Evolutionary conservation across 495 filamentous ascomycete species (phyloP).

Genomic region (Cryomyces minteri): DNA sequence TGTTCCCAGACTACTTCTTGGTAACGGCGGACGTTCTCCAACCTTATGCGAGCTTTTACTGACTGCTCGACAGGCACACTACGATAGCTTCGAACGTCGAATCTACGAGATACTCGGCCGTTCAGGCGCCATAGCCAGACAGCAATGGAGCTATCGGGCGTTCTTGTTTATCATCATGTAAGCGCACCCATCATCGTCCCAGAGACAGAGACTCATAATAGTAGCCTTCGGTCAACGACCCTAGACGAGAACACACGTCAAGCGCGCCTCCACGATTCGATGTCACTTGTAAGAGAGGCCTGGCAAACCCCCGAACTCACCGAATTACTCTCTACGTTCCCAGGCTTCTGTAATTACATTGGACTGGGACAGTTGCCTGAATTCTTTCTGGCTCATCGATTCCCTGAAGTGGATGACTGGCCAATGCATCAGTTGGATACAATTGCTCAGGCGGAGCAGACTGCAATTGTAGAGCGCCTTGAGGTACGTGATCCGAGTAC

Average conservation of each 20-base stretch:
- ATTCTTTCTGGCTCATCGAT: constrained; percentile 53
- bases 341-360: constrained; percentile 60
- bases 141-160: constrained; percentile 40
- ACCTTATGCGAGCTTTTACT: too few species aligned
- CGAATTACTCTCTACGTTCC: constrained; percentile 51
- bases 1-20: constrained; percentile 76
- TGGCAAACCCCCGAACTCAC: constrained; percentile 62
- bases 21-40: constrained; percentile 13
- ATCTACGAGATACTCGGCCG: constrained; percentile 62
- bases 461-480: constrained; percentile 52
- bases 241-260: constrained; percentile 48
- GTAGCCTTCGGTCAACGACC: constrained; percentile 22
- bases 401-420: constrained; percentile 72
- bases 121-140: constrained; percentile 56
- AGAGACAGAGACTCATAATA: neutral
- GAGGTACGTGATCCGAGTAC: constrained; percentile 27
- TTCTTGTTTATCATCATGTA: constrained; percentile 70
- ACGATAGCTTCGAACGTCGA: constrained; percentile 66
- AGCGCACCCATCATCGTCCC: neutral
- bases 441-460: constrained; percentile 62
- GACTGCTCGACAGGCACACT: constrained; percentile 39
- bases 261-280: constrained; percentile 47
- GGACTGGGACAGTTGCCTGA: constrained; percentile 62
- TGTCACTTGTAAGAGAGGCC: constrained; percentile 56
- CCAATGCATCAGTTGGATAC: constrained; percentile 52